Evolutionary conservation across 176 grass and related monocot species (phyloP), one percentile per base, ranked within the genome.

Genomic region (Raddia distichophylla): DNA sequence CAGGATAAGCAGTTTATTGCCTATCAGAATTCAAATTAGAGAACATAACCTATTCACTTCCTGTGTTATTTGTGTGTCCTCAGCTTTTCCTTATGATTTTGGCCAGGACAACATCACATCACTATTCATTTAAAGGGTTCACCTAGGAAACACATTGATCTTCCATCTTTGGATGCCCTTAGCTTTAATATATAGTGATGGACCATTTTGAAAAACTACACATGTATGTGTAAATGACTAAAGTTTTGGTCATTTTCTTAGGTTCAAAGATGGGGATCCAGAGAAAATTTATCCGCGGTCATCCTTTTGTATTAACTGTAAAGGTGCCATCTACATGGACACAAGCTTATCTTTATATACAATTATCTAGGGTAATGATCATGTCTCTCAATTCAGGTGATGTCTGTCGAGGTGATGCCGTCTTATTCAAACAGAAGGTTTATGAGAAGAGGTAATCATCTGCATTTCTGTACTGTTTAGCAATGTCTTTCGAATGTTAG

Each of bases 381-480:
- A 44, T 86, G 55, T 51, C 56, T 78, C 35, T 67, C 34, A 56
- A 44, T 67, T 32, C 55, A 94, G 92, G 92, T 78, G 92, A 94
- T 87, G 92, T 94, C n/a, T 94, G 92, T 57, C 84, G 76, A 64
- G 89, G 84, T 15, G 92, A 94, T 76, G 68, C 80, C 0, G 74
- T 94, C 20, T 66, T 94, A 43, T 91, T 94, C 81, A 91, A 81
- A 76, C 92, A 94, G 69, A 94, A 80, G 81, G 86, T 94, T 73
- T 84, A 91, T 3, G 64, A 76, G 61, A 90, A 86, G 58, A 86
- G 70, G 69, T 83, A 76, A 33, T 2, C 52, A 73, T 48, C 19
- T 22, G 45, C 19, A 77, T 75, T 53, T 79, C 53, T 89, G 22
- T 60, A 72, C 0, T 71, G 15, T 70, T 10, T 69, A 58, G 5